These are phyloP conservation scores for Umbelopsis sp. DNA, from an alignment of 192 early-diverging fungal genomes.

Conservation along the genomic window DNA sequence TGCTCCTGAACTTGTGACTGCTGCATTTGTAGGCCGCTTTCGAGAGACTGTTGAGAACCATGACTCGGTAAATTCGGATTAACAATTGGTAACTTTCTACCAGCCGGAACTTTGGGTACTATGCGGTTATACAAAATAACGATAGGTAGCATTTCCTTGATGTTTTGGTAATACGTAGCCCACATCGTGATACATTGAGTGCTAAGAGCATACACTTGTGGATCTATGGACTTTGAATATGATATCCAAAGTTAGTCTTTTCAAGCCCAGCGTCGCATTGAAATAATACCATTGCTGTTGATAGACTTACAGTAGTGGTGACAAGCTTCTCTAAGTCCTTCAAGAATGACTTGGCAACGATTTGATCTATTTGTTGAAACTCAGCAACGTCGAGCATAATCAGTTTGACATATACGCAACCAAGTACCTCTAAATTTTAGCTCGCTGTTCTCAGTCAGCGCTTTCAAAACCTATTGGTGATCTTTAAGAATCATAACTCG, in stretches of 20 bases:
- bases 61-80: not conserved
- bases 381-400: not conserved
- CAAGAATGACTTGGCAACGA: slow-evolving; percentile 19
- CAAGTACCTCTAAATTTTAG: slow-evolving; percentile 28
- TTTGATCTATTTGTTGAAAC: slow-evolving; percentile 1
- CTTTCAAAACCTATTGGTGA: slow-evolving; percentile 26
- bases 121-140: not conserved
- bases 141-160: not conserved
- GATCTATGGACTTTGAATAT: slow-evolving; percentile 4
- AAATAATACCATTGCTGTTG: no score
- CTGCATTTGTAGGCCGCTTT: not conserved
- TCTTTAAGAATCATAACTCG: not conserved
- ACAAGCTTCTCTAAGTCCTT: slow-evolving; percentile 5
- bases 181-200: slow-evolving; percentile 4
- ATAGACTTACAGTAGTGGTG: not conserved
- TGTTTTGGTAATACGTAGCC: slow-evolving; percentile 15
- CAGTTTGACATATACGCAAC: not conserved
- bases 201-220: not conserved
- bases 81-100: not conserved
- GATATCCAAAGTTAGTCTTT: not conserved
- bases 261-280: not conserved
- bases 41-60: no score
- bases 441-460: slow-evolving; percentile 37
- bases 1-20: slow-evolving; percentile 3
- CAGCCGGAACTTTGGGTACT: not conserved